Conservation (phyloP, 2,329 filamentous ascomycete species). For the Cryphonectria radicalis region DNA sequence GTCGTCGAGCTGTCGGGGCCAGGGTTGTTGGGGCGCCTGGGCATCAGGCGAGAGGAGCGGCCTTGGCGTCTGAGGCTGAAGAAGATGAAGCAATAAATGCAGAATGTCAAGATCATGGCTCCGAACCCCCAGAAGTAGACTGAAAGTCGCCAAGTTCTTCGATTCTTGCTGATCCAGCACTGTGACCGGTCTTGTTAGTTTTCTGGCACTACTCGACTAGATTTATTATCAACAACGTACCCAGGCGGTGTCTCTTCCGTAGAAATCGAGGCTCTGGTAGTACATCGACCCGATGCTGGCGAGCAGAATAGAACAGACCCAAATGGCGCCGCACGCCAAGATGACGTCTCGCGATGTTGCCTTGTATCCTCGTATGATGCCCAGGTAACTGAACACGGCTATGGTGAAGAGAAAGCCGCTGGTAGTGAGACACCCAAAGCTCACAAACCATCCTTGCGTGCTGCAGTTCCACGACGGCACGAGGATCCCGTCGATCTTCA, state of each 20-base stretch:
- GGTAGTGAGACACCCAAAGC: slow-evolving; percentile 67
- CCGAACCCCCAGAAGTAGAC: slow-evolving; percentile 68
- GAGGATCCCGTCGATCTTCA: slow-evolving; percentile 56
- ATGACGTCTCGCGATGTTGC: slow-evolving; percentile 57
- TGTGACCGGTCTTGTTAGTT: slow-evolving; percentile 9
- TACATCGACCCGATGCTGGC: slow-evolving; percentile 55
- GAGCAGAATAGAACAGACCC: slow-evolving; percentile 64
- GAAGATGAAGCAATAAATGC: slow-evolving; percentile 49
- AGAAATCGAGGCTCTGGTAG: slow-evolving; percentile 42
- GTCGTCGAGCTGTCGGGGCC: not conserved
- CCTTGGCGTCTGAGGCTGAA: slow-evolving; percentile 41
- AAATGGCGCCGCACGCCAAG: slow-evolving; percentile 50
- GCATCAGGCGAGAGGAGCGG: slow-evolving; percentile 33
- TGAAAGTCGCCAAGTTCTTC: slow-evolving; percentile 58
- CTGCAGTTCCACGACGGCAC: slow-evolving; percentile 60
- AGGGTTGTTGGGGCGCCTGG: slow-evolving; percentile 19
- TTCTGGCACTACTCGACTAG: too few relatives aligned
- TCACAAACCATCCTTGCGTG: slow-evolving; percentile 71
- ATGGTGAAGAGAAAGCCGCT: slow-evolving; percentile 71
- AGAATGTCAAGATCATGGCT: slow-evolving; percentile 42
- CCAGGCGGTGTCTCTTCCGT: slow-evolving; percentile 21
- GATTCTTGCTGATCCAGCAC: slow-evolving; percentile 62
- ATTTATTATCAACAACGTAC: not conserved
- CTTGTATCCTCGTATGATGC: slow-evolving; percentile 60
- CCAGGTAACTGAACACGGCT: slow-evolving; percentile 68